Evolutionary conservation across 805 yeast species (phyloP), one percentile per base, ranked within the genome.

Genomic region (Kodamaea kakaduensis): DNA sequence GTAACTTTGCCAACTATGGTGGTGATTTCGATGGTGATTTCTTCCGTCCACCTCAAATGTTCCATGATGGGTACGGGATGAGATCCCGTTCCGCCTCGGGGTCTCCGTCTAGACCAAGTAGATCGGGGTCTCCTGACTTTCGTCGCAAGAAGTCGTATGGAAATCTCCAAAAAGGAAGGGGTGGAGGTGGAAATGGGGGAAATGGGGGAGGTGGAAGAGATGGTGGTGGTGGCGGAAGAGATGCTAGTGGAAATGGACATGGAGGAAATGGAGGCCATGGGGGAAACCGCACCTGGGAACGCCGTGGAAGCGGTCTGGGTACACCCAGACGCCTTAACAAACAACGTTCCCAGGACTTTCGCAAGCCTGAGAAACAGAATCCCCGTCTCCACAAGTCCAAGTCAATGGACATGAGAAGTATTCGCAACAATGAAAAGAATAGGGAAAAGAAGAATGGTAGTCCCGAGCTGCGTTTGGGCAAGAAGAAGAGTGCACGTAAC

Each of bases 291-390:
- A 18, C 9, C 32, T 7, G 14, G 15, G 20, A 17, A 5, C 28
- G 10, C 12, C 25, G 18, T 10, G 18, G 17, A 9, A 19, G 14
- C 14, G n/a, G n/a, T n/a, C n/a, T n/a, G n/a, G n/a, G n/a, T n/a
- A n/a, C n/a, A n/a, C n/a, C 23, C 32, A 66, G 34, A 15, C 30
- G 30, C 18, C 24, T 37, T 15, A 31, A 31, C 25, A 34, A 34
- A 23, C 41, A 41, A 24, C 25, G 31, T 8, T 41, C 44, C 3
- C 39, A 29, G 12, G 41, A 41, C 22, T 41, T 37, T 22, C 34
- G 41, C 31, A 36, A 39, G 30, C 20, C 10, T 17, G 12, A 26
- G 32, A 29, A 28, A 15, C 17, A 18, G 7, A 38, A 40, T 12
- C 36, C 36, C 10, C 32, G 25, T 13, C 26, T 40, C 20, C 29